phyloP scores from a whole-genome alignment of 306 rosid genomes.

The Fagus sylvatica region DNA sequence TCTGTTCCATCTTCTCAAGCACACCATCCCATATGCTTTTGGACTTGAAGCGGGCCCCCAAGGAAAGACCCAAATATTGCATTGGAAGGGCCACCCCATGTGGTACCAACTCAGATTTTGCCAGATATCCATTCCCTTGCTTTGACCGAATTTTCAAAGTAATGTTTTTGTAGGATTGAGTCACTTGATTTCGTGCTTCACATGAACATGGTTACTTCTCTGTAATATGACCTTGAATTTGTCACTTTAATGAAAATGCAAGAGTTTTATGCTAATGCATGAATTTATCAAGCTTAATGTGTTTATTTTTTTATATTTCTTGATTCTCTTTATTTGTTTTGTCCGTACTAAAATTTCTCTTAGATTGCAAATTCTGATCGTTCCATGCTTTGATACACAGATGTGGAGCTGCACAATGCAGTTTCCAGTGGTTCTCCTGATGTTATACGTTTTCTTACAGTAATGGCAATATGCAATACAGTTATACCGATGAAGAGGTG shows the following conservation, averaged over 20 bases:
- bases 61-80: too few relatives aligned
- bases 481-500: slow-evolving; percentile 83
- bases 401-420: slow-evolving; percentile 71
- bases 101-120: too few relatives aligned
- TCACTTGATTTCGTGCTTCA: neutral
- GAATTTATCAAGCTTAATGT: neutral
- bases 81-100: too few relatives aligned
- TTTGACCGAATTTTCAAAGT: neutral
- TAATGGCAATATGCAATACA: slow-evolving; percentile 97
- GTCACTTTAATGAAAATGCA: slow-evolving; percentile 12
- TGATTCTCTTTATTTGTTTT: slow-evolving; percentile 14
- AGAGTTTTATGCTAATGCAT: slow-evolving; percentile 9
- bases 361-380: slow-evolving; percentile 32
- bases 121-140: neutral
- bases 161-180: slow-evolving; percentile 2
- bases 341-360: neutral
- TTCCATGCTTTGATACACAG: slow-evolving; percentile 50
- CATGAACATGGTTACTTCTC: neutral
- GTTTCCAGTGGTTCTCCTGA: slow-evolving; percentile 75
- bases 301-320: slow-evolving; percentile 16
- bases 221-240: slow-evolving; percentile 9
- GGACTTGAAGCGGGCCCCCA: too few relatives aligned
- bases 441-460: slow-evolving; percentile 67
- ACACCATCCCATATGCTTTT: too few relatives aligned
- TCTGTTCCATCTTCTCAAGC: too few relatives aligned